Base-by-base conservation (phyloP, 768 basidiomycete species). In the Leccinum longicurvipes region DNA sequence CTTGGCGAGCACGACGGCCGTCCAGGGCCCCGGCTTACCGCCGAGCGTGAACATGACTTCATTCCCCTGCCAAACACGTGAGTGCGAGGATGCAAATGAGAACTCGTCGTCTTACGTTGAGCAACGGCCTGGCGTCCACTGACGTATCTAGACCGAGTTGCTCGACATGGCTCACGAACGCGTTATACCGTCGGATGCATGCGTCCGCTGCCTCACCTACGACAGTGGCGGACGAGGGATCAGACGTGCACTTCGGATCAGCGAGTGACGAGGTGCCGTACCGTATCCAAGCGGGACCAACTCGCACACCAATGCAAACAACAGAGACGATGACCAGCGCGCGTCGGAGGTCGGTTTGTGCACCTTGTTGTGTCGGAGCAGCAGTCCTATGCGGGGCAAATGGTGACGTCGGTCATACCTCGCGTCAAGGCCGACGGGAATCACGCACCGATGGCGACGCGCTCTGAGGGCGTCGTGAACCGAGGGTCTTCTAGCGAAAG, bases 251-350 rank as follows among this genome's bases (percentile, higher is more conserved):
- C n/a, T 19, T 19, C 39, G 10, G 11, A 41, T 6, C 11, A 41
- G n/a, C 19, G 39, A 41, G 9, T 3, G 36, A 39, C 9, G 9
- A 19, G n/a, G 39, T 12, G 11, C 6, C 23, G 19, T 50, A 71
- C 69, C 70, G 51, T 81, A 69, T 67, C 84, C 90, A 6, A 76
- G 67, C 7, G 78, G 78, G 1, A 82, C 76, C 12, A 93, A 71
- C 60, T 94, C 89, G 63, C 83, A 82, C 6, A 90, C 76, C 41
- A 93, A 72, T 2, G 92, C 83, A 67, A 93, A 93, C 9, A 93
- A 66, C 34, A 91, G 60, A 9, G 90, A 86, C 4, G 77, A 79
- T 21, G 83, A 74, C 91, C 90, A 95, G 47, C 84, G 79, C 11
- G 81, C 77, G 15, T 83, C 89, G 6, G 80, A 80, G 28, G 71